Conservation (phyloP, 2,329 filamentous ascomycete species). For the Apiospora koreana region DNA sequence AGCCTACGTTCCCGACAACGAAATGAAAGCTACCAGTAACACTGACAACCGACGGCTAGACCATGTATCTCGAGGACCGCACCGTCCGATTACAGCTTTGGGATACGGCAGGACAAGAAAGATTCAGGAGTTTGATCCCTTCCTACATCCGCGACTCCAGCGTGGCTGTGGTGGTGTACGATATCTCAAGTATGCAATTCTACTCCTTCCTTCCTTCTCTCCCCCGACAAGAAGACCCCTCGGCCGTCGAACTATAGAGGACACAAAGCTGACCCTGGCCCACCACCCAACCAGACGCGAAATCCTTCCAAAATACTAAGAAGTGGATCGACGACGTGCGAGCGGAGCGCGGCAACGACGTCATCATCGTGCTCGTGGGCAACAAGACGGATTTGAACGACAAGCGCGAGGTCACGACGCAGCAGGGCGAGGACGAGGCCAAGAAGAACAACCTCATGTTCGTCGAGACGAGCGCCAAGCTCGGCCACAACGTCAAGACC, state of each 20-base stretch:
- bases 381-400: constrained; percentile 99
- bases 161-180: constrained; percentile 97
- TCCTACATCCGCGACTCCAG: constrained; percentile 98
- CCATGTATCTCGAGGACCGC: constrained; percentile 99
- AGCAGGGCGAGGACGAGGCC: constrained; percentile 95
- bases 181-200: constrained; percentile 75
- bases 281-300: constrained; percentile 63
- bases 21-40: not conserved
- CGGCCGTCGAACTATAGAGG: not conserved
- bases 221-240: too few species aligned
- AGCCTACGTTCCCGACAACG: not conserved
- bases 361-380: constrained; percentile 96
- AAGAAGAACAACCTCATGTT: constrained; percentile 99
- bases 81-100: constrained; percentile 96
- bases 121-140: constrained; percentile 94
- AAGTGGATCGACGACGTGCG: constrained; percentile 99
- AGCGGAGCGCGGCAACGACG: constrained; percentile 94
- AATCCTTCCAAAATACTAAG: constrained; percentile 97
- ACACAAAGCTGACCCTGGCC: constrained; percentile 22
- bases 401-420: constrained; percentile 94
- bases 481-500: constrained; percentile 97
- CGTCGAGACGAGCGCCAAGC: constrained; percentile 97
- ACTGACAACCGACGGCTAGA: constrained; percentile 50
- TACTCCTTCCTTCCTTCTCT: constrained; percentile 12
- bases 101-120: constrained; percentile 97